Percentiles rank a stretch among this genome's conserved stretches.
phyloP scores from a whole-genome alignment of 1,139 yeast species.

The Pichia norvegensis region DNA sequence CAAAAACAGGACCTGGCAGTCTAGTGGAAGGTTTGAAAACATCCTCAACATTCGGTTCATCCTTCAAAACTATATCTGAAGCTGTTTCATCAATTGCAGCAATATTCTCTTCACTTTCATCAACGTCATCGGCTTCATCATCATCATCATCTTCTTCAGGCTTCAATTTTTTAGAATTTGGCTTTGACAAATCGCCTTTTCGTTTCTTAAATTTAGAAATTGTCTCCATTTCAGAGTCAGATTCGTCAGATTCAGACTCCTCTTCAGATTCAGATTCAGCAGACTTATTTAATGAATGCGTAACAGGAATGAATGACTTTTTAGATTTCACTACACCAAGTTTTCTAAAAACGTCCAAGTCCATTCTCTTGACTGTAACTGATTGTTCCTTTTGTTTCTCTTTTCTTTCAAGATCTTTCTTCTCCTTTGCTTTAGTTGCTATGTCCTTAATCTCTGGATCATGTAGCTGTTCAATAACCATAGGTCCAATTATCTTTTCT shows the following conservation, averaged over 20 bases:
- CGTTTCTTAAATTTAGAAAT: background rate
- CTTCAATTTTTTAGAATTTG: background rate
- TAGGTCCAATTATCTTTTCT: constrained; percentile 68
- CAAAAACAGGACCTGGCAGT: constrained; percentile 45
- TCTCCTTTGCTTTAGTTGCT: constrained; percentile 35
- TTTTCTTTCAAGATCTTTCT: constrained; percentile 29
- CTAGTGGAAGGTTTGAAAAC: constrained; percentile 38
- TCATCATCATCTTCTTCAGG: background rate
- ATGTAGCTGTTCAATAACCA: constrained; percentile 53
- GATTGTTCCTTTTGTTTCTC: constrained; percentile 15
- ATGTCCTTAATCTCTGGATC: constrained; percentile 53
- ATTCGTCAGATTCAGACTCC: constrained; percentile 11
- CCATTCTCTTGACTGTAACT: constrained; percentile 10
- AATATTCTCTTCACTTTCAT: background rate
- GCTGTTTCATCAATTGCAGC: constrained; percentile 2
- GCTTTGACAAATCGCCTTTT: background rate
- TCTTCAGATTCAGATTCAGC: constrained; percentile 22
- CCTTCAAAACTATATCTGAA: background rate
- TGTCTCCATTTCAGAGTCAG: background rate
- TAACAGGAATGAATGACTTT: constrained; percentile 47
- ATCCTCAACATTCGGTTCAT: background rate
- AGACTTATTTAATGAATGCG: constrained; percentile 57
- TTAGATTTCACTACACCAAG: constrained; percentile 3
- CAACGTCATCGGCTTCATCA: background rate
- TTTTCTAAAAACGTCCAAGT: constrained; percentile 12